Base-by-base conservation (phyloP, 2,329 filamentous ascomycete genomes). In the Neonectria punicea region DNA sequence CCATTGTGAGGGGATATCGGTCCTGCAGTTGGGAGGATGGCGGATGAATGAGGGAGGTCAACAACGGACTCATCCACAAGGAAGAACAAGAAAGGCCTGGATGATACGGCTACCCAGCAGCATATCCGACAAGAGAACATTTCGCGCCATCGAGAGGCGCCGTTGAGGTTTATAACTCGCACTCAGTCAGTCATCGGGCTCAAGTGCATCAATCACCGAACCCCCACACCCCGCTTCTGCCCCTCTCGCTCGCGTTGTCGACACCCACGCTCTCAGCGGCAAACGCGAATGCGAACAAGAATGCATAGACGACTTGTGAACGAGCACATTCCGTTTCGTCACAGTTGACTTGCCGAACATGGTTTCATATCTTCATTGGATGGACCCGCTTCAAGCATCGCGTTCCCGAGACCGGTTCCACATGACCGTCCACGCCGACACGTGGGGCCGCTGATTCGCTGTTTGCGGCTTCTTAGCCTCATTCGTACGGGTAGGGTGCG, bases 361-460 rank as follows among this genome's bases (percentile, higher is more conserved):
- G 18, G 44, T 41, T 58, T 62, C 47, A 39, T 61, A 60, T 28
- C n/a, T 34, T 47, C 50, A 36, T 51, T n/a, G n/a, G 16, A 46
- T 14, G 41, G 66, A 25, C 67, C 70, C 67, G 65, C 67, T 66
- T 53, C 28, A 39, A 41, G 34, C 61, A 63, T 56, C 68, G 59
- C 63, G 47, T 57, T 47, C 61, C 61, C 28, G 53, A 58, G 30
- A 41, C 46, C 44, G 46, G 67, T 51, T 64, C 55, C 67, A 68
- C 60, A 34, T 49, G 60, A 63, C 50, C 54, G 36, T 49, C 61
- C 57, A 61, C 58, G 62, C 53, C 53, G 43, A 68, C 73, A 76
- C 74, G 74, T 76, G 74, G 73, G 74, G 67, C 58, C 58, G 64
- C 66, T 76, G 74, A 76, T 76, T 76, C 73, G 74, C 61, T 65